Evolutionary conservation across 306 rosid genomes (phyloP).

Genomic region (Trifolium fragiferum): DNA sequence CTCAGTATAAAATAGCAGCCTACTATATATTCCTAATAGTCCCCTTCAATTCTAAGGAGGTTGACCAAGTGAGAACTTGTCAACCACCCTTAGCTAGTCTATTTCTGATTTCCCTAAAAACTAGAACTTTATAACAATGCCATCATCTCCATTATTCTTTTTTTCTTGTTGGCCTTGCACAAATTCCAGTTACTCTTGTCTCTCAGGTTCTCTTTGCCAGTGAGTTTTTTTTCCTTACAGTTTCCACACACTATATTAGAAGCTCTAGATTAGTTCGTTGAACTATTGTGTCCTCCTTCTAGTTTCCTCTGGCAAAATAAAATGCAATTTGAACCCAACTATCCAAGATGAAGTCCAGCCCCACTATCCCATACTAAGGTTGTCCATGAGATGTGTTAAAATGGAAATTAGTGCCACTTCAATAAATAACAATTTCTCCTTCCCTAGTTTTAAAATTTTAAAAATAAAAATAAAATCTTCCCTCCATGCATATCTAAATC

Average conservation of each 20-base stretch:
- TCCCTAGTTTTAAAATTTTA: neutral
- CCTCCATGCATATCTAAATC: neutral
- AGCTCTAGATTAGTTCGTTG: neutral
- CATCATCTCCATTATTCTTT: conserved; percentile 3
- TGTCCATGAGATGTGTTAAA: too few species aligned
- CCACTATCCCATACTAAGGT: neutral
- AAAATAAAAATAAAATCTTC: neutral
- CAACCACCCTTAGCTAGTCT: neutral
- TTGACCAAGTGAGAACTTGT: neutral
- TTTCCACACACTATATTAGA: neutral
- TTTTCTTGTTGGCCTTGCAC: neutral
- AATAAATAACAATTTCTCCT: neutral
- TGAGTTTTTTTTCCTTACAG: neutral
- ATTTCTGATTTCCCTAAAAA: neutral
- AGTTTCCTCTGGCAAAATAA: neutral
- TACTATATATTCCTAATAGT: neutral
- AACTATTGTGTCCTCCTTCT: neutral
- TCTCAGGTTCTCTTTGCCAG: neutral
- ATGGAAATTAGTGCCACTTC: neutral
- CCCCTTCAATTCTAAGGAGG: neutral
- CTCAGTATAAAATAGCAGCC: neutral
- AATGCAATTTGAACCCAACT: neutral
- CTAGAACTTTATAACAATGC: neutral
- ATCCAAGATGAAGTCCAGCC: neutral
- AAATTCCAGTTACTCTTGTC: neutral